Percentiles rank a stretch among this genome's conserved stretches.
Conservation (phyloP, 306 rosid species). For the barrel medic (Medicago truncatula) region DNA sequence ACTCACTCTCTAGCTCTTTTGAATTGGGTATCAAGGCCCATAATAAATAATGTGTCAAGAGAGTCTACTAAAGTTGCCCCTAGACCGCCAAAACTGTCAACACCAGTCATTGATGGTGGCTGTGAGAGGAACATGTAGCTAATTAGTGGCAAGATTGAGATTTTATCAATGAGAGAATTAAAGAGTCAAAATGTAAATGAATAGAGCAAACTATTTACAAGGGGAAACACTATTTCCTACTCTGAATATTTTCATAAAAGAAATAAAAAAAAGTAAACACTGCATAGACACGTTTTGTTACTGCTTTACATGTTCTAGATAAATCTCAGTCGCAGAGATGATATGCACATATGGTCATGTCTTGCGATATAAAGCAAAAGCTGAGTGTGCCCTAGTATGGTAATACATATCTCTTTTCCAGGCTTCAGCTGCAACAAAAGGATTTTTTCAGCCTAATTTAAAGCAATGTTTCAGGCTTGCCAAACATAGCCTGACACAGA, state of each 20-base stretch:
- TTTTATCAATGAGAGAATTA: constrained; percentile 2
- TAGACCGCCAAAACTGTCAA: constrained; percentile 63
- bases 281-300: too few relatives aligned
- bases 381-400: too few relatives aligned
- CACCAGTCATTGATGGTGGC: constrained; percentile 59
- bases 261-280: too few relatives aligned
- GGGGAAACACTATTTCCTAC: constrained; percentile 15
- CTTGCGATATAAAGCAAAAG: too few relatives aligned
- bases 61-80: constrained; percentile 78
- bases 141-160: constrained; percentile 36
- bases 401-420: too few relatives aligned
- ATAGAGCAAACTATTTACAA: constrained; percentile 4
- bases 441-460: too few relatives aligned
- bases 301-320: too few relatives aligned
- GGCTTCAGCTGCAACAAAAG: too few relatives aligned
- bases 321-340: too few relatives aligned
- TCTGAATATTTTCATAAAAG: background rate
- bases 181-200: constrained; percentile 16
- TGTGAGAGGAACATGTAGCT: constrained; percentile 48
- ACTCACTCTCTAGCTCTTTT: constrained; percentile 70
- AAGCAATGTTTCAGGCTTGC: too few relatives aligned
- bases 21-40: constrained; percentile 72
- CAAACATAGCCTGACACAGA: too few relatives aligned
- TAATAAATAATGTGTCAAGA: constrained; percentile 68
- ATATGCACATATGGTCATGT: too few relatives aligned